Evolutionary conservation across 2,329 filamentous ascomycete species (phyloP).

Genomic region (Zarea fungicola): DNA sequence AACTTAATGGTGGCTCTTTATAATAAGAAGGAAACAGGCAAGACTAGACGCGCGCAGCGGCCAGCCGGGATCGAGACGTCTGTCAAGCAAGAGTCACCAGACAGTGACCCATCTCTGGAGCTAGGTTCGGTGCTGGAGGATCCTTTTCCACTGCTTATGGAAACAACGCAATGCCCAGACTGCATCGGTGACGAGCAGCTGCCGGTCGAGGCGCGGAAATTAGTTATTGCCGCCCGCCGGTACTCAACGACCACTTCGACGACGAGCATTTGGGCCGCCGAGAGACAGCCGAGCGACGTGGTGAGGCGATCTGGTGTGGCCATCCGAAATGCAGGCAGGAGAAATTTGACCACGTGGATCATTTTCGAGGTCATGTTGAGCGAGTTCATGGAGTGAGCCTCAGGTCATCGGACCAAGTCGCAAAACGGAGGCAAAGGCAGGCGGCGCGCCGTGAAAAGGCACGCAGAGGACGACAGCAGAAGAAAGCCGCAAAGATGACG

Average conservation of each 20-base stretch:
- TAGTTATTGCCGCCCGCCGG: not conserved
- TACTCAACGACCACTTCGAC: slow-evolving; percentile 20
- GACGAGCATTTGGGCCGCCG: slow-evolving; percentile 16
- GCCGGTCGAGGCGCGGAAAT: slow-evolving; percentile 13
- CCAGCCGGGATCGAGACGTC: too few relatives aligned
- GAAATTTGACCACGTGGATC: slow-evolving; percentile 13
- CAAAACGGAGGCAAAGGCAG: not conserved
- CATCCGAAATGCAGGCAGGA: slow-evolving; percentile 17
- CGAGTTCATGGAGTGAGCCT: not conserved
- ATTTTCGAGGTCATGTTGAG: not conserved
- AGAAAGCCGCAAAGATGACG: not conserved
- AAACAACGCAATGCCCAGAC: slow-evolving; percentile 17
- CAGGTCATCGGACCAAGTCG: not conserved
- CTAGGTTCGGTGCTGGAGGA: slow-evolving; percentile 8
- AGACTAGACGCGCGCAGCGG: too few relatives aligned
- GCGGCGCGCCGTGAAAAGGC: slow-evolving; percentile 6
- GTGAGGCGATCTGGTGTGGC: slow-evolving; percentile 15
- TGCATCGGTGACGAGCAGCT: slow-evolving; percentile 18
- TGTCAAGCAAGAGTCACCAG: too few relatives aligned
- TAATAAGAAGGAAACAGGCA: too few relatives aligned
- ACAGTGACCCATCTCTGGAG: too few relatives aligned
- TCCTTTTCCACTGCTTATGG: slow-evolving; percentile 17
- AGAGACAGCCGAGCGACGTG: slow-evolving; percentile 13
- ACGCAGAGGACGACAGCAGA: slow-evolving; percentile 1
- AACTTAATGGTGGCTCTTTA: too few relatives aligned